Evolutionary conservation across 805 yeast species (phyloP).

Genomic region (Lipomyces orientalis): DNA sequence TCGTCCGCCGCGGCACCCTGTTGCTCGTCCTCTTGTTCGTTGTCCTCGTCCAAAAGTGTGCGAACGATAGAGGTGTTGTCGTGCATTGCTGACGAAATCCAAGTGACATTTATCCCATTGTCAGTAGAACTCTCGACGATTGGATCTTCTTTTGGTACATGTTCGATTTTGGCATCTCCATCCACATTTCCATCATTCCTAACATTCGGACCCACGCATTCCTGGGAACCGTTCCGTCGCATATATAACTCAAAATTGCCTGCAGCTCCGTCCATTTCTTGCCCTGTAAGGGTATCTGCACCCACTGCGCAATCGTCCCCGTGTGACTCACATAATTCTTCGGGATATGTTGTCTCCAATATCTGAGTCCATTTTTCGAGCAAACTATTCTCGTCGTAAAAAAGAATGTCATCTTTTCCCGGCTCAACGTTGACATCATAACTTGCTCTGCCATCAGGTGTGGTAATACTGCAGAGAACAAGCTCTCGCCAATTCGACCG

Average conservation of each 20-base stretch:
- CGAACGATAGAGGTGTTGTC: constrained; percentile 1
- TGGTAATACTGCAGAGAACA: constrained; percentile 66
- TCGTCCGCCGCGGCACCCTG: background rate
- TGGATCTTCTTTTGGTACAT: background rate
- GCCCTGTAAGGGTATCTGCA: background rate
- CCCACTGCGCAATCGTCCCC: background rate
- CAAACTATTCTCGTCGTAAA: constrained; percentile 75
- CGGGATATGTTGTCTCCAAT: constrained; percentile 13
- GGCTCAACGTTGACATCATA: constrained; percentile 87
- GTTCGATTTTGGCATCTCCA: background rate
- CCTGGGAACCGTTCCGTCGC: background rate
- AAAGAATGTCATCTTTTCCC: constrained; percentile 79
- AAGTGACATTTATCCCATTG: background rate
- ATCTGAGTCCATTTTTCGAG: constrained; percentile 50
- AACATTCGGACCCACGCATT: background rate
- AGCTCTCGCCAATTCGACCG: constrained; percentile 67
- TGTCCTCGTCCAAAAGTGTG: background rate
- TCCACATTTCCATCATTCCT: background rate
- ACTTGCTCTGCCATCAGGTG: constrained; percentile 56
- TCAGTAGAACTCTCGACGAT: background rate
- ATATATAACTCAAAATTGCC: background rate
- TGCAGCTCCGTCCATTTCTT: background rate
- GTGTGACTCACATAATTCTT: background rate
- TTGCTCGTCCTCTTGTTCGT: constrained; percentile 2
- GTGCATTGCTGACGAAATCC: constrained; percentile 13